These are phyloP conservation scores for Paecilomyces formosus DNA, from an alignment of 2,329 filamentous ascomycete species.

Conservation along the genomic window DNA sequence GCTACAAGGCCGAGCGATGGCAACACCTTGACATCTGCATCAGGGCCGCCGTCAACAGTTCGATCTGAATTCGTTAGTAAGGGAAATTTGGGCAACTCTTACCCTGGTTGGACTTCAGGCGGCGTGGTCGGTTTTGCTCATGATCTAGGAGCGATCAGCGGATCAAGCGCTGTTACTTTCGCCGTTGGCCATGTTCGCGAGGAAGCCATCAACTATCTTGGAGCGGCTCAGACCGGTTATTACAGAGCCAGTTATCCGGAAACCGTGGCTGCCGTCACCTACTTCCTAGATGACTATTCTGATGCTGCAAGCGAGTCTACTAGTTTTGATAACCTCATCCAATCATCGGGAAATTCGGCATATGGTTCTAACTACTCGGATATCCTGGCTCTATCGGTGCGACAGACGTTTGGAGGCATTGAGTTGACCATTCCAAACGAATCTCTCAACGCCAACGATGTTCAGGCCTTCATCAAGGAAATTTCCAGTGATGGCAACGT, in stretches of 20 bases:
- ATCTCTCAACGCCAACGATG: constrained; percentile 20
- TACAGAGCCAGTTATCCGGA: constrained; percentile 29
- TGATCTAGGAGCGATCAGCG: constrained; percentile 28
- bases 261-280: constrained; percentile 24
- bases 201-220: constrained; percentile 35
- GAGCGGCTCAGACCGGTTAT: constrained; percentile 31
- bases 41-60: constrained; percentile 20
- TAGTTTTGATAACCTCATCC: constrained; percentile 22
- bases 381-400: constrained; percentile 33
- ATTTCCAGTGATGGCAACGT: constrained; percentile 34
- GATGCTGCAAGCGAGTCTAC: constrained; percentile 28
- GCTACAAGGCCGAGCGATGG: constrained; percentile 23
- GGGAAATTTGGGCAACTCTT: constrained; percentile 20
- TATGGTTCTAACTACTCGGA: constrained; percentile 33
- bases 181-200: constrained; percentile 35
- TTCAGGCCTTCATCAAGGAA: constrained; percentile 31
- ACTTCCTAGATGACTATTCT: constrained; percentile 35
- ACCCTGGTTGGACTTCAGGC: constrained; percentile 17
- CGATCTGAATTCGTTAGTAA: constrained; percentile 22
- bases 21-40: constrained; percentile 20
- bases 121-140: constrained; percentile 32
- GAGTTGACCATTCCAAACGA: constrained; percentile 31
- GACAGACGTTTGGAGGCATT: constrained; percentile 37
- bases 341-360: constrained; percentile 11
- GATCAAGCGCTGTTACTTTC: constrained; percentile 27